These are phyloP conservation scores for Pyrenophora graminea DNA, from an alignment of 2,329 filamentous ascomycete species.

Conservation along the genomic window DNA sequence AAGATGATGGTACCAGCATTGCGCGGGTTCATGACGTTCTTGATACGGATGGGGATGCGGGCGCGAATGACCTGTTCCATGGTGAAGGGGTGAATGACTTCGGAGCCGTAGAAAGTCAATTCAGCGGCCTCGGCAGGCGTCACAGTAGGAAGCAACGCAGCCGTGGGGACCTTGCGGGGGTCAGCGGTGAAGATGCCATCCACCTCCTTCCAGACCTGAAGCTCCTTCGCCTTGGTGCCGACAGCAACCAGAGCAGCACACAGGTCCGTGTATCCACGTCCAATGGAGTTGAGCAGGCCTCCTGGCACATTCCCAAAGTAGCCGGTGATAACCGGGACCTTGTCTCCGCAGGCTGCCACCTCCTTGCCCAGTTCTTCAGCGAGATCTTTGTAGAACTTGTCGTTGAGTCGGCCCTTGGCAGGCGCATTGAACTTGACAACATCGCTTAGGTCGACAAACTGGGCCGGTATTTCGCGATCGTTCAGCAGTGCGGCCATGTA, in stretches of 20 bases:
- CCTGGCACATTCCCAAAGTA: conserved; percentile 95
- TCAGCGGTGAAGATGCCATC: conserved; percentile 92
- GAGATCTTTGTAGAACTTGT: conserved; percentile 53
- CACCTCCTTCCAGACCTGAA: conserved; percentile 99
- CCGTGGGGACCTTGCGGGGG: conserved; percentile 87
- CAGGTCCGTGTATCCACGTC: conserved; percentile 93
- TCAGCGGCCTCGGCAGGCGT: conserved; percentile 95
- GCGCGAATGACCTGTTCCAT: conserved; percentile 89
- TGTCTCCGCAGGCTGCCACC: conserved; percentile 50
- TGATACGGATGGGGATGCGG: conserved; percentile 84
- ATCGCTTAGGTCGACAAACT: conserved; percentile 89
- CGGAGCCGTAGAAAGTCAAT: conserved; percentile 74
- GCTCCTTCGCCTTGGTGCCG: conserved; percentile 80
- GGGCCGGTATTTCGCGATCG: conserved; percentile 78
- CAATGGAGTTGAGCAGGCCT: conserved; percentile 87
- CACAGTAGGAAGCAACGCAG: conserved; percentile 83
- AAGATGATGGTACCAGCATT: conserved; percentile 80
- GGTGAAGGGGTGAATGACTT: conserved; percentile 97
- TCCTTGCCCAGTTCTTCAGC: conserved; percentile 48
- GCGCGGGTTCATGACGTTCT: conserved; percentile 86
- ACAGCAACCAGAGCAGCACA: conserved; percentile 92
- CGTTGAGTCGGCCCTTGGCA: conserved; percentile 47
- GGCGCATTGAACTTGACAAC: conserved; percentile 66
- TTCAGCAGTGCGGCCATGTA: conserved; percentile 86
- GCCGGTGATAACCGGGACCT: conserved; percentile 67